phyloP scores from a whole-genome alignment of 148 eudicot species.

The Talinum fruticosum region DNA sequence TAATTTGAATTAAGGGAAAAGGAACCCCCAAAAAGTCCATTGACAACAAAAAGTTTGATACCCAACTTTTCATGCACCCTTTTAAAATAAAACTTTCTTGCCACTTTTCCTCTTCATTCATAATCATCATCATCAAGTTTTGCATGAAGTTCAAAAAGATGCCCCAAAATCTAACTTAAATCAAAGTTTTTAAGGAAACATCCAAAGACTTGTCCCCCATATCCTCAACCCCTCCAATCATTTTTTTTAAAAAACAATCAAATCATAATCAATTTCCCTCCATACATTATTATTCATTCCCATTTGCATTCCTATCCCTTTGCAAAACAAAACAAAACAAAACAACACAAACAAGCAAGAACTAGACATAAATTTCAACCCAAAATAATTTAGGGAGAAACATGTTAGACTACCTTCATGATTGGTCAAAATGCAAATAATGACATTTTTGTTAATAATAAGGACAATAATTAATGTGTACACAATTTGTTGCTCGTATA shows the following conservation, averaged over 20 bases:
- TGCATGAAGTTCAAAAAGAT: not conserved
- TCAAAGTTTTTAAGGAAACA: conserved; percentile 10
- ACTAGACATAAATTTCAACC: not conserved
- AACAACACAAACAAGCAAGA: not conserved
- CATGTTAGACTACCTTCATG: not conserved
- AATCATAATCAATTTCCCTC: not conserved
- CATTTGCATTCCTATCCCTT: not conserved
- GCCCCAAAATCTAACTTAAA: not conserved
- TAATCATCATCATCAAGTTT: conserved; percentile 3
- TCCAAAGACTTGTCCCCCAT: conserved; percentile 6
- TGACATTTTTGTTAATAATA: no score
- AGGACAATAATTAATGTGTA: no score
- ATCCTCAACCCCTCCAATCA: not conserved
- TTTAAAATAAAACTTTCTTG: conserved; percentile 17
- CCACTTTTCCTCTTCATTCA: conserved; percentile 14
- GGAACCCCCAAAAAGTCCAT: conserved; percentile 4
- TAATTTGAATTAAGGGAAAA: conserved; percentile 17
- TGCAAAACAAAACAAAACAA: not conserved
- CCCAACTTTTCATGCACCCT: conserved; percentile 24
- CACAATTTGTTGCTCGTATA: no score
- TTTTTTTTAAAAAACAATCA: not conserved
- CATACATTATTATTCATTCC: not conserved
- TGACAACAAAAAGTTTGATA: conserved; percentile 11
- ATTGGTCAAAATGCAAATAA: not conserved
- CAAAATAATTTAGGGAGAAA: not conserved